A percentile compares a stretch with the other conserved stretches of the same genome.
Conservation (phyloP, 257 asterid species). For the Solanum etuberosum region DNA sequence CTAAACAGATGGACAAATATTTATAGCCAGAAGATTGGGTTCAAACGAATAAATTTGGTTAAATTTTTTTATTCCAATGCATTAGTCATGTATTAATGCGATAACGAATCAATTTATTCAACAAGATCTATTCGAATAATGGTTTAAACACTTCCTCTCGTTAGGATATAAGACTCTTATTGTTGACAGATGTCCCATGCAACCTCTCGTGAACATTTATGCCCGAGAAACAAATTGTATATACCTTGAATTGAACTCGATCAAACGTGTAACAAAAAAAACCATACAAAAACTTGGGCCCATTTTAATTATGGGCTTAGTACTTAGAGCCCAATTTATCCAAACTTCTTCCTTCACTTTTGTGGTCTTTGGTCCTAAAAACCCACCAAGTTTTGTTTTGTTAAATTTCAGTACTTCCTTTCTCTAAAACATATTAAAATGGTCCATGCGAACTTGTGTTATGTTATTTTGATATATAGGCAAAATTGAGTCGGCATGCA, state of each 20-base stretch:
- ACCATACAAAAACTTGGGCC: background rate
- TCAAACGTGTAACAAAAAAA: no score
- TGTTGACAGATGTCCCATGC: background rate
- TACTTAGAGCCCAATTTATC: background rate
- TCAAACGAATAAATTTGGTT: no score
- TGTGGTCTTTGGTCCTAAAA: background rate
- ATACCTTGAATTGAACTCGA: background rate
- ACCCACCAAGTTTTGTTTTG: background rate
- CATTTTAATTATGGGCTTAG: background rate
- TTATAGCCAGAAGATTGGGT: no score
- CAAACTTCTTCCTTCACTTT: background rate
- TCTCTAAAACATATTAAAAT: no score
- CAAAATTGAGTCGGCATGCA: no score
- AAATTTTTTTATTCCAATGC: no score
- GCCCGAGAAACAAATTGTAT: background rate
- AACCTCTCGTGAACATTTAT: background rate
- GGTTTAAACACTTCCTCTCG: background rate
- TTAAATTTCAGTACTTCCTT: background rate
- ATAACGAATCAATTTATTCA: background rate
- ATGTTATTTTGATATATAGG: no score
- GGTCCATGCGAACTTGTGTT: no score
- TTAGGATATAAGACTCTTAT: background rate
- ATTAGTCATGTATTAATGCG: background rate
- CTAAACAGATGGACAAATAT: no score
- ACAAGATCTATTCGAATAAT: background rate